Evolutionary conservation across 2,329 filamentous ascomycete species (phyloP).

Genomic region (Neopestalotiopsis sp.): DNA sequence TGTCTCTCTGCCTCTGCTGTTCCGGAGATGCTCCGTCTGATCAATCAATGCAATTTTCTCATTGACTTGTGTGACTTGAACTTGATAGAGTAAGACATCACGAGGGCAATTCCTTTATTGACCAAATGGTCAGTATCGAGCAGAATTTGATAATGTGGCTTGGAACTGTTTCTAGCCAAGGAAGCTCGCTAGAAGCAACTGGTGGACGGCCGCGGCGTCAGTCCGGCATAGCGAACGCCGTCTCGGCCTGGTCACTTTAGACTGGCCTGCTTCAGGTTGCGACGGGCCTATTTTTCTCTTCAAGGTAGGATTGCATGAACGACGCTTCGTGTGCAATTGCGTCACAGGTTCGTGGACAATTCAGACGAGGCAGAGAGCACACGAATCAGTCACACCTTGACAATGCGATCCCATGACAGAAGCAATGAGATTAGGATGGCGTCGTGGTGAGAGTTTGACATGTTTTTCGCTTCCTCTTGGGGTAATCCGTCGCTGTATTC

Average conservation of each 20-base stretch:
- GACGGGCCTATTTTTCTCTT: not conserved
- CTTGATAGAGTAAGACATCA: not conserved
- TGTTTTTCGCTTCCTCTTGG: not conserved
- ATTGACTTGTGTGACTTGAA: not conserved
- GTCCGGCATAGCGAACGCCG: slow-evolving; percentile 1
- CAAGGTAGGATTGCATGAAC: not conserved
- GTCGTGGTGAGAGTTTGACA: not conserved
- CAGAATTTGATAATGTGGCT: not conserved
- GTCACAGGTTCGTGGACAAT: slow-evolving; percentile 8
- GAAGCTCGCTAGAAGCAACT: not conserved
- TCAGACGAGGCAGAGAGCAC: not conserved
- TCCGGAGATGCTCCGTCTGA: not conserved
- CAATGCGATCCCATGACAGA: not conserved
- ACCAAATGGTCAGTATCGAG: not conserved
- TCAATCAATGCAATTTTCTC: not conserved
- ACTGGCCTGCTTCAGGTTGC: slow-evolving; percentile 15
- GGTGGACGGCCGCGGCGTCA: not conserved
- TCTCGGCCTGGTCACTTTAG: not conserved
- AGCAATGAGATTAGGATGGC: not conserved
- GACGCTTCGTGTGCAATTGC: not conserved
- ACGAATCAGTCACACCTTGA: no score
- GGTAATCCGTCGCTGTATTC: not conserved
- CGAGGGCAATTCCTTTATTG: not conserved
- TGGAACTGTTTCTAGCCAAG: slow-evolving; percentile 1
- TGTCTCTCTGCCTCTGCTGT: no score